phyloP scores from a whole-genome alignment of 768 basidiomycete genomes.

The Tulasnella sp. region DNA sequence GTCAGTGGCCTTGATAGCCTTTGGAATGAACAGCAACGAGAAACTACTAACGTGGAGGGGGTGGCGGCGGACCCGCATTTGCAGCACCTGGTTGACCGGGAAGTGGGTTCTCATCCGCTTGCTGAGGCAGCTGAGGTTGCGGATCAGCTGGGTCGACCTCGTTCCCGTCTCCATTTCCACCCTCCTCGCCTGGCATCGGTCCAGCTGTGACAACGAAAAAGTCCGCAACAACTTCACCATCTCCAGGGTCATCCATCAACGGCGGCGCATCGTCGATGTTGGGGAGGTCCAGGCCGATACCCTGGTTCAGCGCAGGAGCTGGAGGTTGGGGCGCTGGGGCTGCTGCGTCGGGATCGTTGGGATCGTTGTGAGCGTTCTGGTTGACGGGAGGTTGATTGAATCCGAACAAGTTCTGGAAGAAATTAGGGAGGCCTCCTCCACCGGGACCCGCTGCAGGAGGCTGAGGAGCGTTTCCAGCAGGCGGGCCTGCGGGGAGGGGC shows the following conservation, averaged over 20 bases:
- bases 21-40: too few species aligned
- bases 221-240: background rate
- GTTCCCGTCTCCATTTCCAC: background rate
- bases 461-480: background rate
- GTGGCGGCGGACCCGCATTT: background rate
- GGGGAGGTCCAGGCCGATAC: too few species aligned
- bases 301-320: slow-evolving; percentile 15
- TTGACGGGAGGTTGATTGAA: background rate
- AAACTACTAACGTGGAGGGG: background rate
- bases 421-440: background rate
- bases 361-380: background rate
- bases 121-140: background rate
- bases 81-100: background rate
- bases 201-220: background rate
- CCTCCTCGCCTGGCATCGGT: background rate
- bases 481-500: background rate
- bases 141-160: background rate
- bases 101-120: background rate
- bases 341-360: background rate
- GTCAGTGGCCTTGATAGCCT: background rate
- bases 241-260: background rate
- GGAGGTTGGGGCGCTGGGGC: background rate
- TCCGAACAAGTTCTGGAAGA: background rate
- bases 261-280: background rate
- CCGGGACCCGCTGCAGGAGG: slow-evolving; percentile 1